Evolutionary conservation across 768 basidiomycete genomes (phyloP), one percentile per base, ranked within the genome.

Genomic region (Auricularia cornea): DNA sequence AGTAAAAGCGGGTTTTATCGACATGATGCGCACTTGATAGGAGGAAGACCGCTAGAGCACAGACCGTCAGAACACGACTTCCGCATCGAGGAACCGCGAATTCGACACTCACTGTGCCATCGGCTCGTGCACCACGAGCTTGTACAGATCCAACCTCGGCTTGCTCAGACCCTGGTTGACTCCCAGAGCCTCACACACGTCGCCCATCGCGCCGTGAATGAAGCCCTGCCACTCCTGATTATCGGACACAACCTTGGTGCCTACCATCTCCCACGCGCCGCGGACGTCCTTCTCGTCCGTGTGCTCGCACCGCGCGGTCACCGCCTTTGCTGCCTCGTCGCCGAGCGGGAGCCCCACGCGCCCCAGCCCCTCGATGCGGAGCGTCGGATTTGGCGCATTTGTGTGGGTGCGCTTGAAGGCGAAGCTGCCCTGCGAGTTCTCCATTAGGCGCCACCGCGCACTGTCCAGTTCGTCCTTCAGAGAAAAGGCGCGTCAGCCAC

Each of bases 221-320:
- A 31, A 65, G 2, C 3, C 12, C 6, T 59, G 44, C 62, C 65
- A 65, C 35, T 12, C 40, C 0, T 63, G 62, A 30, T 63, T 63
- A 28, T 57, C 29, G 30, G 3, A 59, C 23, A 4, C 2, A 41
- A 63, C 44, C 35, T 66, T 54, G 18, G 59, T 26, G 28, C 44
- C 65, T 33, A 66, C 65, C 57, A 66, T 40, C 44, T 66, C 64
- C 66, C 66, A 67, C 23, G 66, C 64, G 60, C 64, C 60, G 20
- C 65, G 59, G 41, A 64, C 63, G 18, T 52, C 26, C 16, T 56
- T 56, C n/a, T 63, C 63, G 14, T 61, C 60, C 16, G 60, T 66
- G 48, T 62, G 66, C 12, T 35, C 30, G 26, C 63, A 66, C 18
- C 40, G 28, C 3, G 38, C 18, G 3, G 64, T 59, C 6, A 67